Conservation (phyloP, 2,329 filamentous ascomycete species). For the Pyricularia pennisetigena region DNA sequence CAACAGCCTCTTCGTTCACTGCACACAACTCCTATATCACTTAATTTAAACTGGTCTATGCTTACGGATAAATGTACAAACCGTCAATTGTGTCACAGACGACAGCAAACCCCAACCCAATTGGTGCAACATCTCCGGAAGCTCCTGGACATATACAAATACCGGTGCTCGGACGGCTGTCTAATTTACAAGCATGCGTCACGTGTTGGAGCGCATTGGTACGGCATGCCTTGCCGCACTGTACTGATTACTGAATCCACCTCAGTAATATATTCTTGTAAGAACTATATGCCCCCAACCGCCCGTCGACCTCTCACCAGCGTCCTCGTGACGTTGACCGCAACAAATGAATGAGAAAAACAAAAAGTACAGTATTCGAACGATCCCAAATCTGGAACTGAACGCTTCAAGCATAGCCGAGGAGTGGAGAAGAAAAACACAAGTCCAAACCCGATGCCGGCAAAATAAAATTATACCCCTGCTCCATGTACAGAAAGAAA, state of each 20-base stretch:
- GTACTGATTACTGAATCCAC: background rate
- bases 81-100: background rate
- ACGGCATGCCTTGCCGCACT: background rate
- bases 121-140: background rate
- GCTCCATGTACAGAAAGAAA: background rate
- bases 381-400: background rate
- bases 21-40: background rate
- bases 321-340: background rate
- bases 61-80: background rate
- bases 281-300: background rate
- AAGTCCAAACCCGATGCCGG: background rate
- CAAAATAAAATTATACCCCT: background rate
- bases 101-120: background rate
- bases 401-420: background rate
- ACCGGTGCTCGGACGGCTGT: background rate
- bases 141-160: background rate
- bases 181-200: background rate
- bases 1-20: background rate
- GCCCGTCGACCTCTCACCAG: background rate
- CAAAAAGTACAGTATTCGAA: background rate
- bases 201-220: background rate
- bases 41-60: background rate
- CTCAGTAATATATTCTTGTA: background rate
- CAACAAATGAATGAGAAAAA: background rate
- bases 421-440: background rate